Base-by-base conservation (phyloP, 305 asterid species). In the Lippia alba region DNA sequence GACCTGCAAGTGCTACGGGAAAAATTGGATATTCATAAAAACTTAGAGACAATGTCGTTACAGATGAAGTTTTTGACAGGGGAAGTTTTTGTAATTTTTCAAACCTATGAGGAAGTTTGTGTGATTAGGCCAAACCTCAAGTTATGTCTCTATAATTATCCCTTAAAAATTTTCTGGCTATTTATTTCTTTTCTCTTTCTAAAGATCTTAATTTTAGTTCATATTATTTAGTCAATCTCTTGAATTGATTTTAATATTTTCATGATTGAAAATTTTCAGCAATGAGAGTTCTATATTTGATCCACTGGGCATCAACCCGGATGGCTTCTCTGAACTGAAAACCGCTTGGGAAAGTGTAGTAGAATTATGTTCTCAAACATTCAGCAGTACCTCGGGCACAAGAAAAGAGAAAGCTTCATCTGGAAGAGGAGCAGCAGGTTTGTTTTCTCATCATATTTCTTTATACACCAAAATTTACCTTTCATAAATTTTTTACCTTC, bases 371-470 rank as follows among this genome's bases (percentile, higher is more conserved):
- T 77, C 86, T 55, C 92, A 85, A 65, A 79, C 83, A 34, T 80
- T 89, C 73, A 79, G 75, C 73, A 89, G 94, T 68, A 14, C 91
- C 81, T 87, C 97, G 5, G 83, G 89, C 72, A 84, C 94, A 61
- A 82, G 85, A 69, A 93, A 86, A 84, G 96, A 87, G 51, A 91
- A 78, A 79, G 59, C 83, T 61, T 85, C 97, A 49, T 83, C 98
- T 55, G 53, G 88, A 70, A 80, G 83, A 87, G 97, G 98, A 79
- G 91, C 78, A 40, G 98, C 98, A 83, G 98, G 98, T 93, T 36
- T 72, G 69, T 69, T 70, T 70, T 73, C 16, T 41, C 61, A 72
- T 53, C 63, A 4, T 77, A 46, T 65, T 41, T 49, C 50, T 61
- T 51, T 55, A 9, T 18, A 36, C 41, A 36, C 41, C 41, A 36